Evolutionary conservation across 2,329 filamentous ascomycete genomes (phyloP).

Genomic region (Laburnicola sp.): DNA sequence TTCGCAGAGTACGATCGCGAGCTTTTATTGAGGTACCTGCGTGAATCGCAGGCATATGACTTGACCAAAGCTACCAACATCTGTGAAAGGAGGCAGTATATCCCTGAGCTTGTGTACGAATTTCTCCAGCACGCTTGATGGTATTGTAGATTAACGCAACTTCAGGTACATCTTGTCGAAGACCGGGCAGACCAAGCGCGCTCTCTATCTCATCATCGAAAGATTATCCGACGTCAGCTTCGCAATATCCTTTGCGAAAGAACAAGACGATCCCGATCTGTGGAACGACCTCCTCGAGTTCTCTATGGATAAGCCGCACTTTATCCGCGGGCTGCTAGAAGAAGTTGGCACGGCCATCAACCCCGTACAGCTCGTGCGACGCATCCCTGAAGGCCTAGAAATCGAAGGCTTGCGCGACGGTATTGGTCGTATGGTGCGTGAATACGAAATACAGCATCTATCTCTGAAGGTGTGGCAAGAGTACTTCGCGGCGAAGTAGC

Average conservation of each 20-base stretch:
- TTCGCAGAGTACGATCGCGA: conserved; percentile 82
- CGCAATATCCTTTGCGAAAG: conserved; percentile 91
- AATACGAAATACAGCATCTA: conserved; percentile 96
- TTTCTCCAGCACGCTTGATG: background rate
- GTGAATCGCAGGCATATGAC: conserved; percentile 81
- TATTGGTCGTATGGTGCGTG: conserved; percentile 85
- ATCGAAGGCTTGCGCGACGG: conserved; percentile 89
- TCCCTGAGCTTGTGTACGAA: conserved; percentile 80
- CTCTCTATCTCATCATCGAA: conserved; percentile 89
- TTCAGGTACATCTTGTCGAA: conserved; percentile 80
- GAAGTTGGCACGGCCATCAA: conserved; percentile 94
- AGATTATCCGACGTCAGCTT: conserved; percentile 88
- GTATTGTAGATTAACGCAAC: background rate
- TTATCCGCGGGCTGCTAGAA: conserved; percentile 88
- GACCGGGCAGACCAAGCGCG: conserved; percentile 89
- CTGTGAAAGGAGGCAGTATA: conserved; percentile 79
- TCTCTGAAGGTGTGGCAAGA: conserved; percentile 83
- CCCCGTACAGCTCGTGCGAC: conserved; percentile 83
- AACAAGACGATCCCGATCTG: conserved; percentile 86
- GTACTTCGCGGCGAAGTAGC: conserved; percentile 88
- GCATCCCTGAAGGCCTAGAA: conserved; percentile 90
- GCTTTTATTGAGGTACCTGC: conserved; percentile 84
- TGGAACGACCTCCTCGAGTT: conserved; percentile 96
- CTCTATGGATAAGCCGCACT: conserved; percentile 95
- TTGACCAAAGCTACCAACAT: conserved; percentile 77